Conservation (phyloP, 2,329 filamentous ascomycete genomes). For the Colletotrichum sansevieriae region DNA sequence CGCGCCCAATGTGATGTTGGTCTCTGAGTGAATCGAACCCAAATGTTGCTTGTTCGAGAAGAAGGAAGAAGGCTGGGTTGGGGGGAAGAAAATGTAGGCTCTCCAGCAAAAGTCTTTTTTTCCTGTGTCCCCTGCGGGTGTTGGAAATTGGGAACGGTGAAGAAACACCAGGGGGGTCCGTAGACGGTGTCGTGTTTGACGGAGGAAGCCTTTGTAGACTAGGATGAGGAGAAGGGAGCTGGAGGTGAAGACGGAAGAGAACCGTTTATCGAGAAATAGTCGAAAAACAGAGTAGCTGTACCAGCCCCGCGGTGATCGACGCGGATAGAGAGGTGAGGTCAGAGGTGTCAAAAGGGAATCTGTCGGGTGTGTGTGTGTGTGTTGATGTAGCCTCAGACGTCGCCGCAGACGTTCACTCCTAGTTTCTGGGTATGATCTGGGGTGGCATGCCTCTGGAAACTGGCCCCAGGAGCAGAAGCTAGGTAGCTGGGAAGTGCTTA, state of each 20-base stretch:
- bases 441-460: conserved; percentile 32
- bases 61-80: conserved; percentile 16
- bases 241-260: conserved; percentile 15
- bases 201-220: conserved; percentile 1
- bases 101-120: conserved; percentile 38
- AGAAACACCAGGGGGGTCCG: conserved; percentile 26
- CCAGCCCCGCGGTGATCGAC: conserved; percentile 41
- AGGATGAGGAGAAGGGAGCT: conserved; percentile 13
- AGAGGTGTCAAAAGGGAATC: conserved; percentile 39
- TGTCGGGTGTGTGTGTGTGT: conserved; percentile 34
- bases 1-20: conserved; percentile 3
- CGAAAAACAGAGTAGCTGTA: neutral
- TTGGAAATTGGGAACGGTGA: conserved; percentile 36
- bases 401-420: conserved; percentile 17
- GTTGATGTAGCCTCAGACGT: conserved; percentile 40
- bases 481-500: neutral
- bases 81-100: conserved; percentile 23
- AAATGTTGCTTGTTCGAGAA: conserved; percentile 33
- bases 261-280: conserved; percentile 19
- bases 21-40: conserved; percentile 11
- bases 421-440: conserved; percentile 29
- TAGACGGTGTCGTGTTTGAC: conserved; percentile 7
- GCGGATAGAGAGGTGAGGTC: conserved; percentile 39
- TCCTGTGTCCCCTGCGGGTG: conserved; percentile 17
- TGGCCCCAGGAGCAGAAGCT: conserved; percentile 23